A percentile compares a stretch with the other conserved stretches of the same genome.
Conservation (phyloP, 1,284 basidiomycete genomes). For the Anthracocystis setariae region DNA sequence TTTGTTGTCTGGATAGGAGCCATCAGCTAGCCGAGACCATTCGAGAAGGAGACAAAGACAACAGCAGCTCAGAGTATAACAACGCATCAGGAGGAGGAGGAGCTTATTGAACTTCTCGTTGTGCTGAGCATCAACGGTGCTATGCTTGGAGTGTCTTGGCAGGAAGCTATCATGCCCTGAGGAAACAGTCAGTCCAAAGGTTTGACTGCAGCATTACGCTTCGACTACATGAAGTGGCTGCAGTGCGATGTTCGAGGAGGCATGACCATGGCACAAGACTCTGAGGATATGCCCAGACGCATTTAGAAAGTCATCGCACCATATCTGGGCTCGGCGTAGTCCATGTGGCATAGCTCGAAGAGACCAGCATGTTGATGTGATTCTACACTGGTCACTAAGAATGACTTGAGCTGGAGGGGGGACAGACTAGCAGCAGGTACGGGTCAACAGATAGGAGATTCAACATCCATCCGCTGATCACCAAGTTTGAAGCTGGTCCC, state of each 20-base stretch:
- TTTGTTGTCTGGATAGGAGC: conserved; percentile 7
- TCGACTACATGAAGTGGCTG: background rate
- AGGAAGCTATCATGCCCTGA: background rate
- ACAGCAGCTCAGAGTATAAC: background rate
- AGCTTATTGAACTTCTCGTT: background rate
- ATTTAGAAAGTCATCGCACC: conserved; percentile 8
- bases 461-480: conserved; percentile 32
- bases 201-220: background rate
- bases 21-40: background rate
- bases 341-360: background rate
- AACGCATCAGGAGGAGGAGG: background rate
- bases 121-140: background rate
- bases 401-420: background rate
- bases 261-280: background rate
- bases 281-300: background rate
- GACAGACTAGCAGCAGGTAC: background rate
- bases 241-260: background rate
- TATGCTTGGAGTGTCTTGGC: background rate
- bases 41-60: background rate
- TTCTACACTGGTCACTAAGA: background rate
- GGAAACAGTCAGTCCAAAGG: background rate
- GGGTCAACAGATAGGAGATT: background rate
- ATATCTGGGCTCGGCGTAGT: background rate
- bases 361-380: background rate
- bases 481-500: background rate